phyloP scores from a whole-genome alignment of 805 yeast species.

The Candida verbasci region DNA sequence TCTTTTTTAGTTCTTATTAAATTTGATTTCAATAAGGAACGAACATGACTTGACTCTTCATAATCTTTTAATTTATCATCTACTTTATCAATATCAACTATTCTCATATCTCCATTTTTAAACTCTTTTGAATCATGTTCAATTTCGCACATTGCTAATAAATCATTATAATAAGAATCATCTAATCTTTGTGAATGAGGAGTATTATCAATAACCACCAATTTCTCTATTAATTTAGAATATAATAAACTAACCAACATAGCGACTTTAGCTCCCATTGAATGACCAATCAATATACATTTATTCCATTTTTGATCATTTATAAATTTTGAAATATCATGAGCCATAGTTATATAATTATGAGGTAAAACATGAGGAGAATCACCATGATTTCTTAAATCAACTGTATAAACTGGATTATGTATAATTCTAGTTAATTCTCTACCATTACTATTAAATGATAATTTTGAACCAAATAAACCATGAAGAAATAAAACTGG shows the following conservation, averaged over 20 bases:
- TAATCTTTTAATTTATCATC: constrained; percentile 19
- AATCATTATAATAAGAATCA: constrained; percentile 27
- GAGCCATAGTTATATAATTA: constrained; percentile 40
- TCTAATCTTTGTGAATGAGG: constrained; percentile 38
- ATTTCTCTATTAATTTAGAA: constrained; percentile 35
- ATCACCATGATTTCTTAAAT: constrained; percentile 54
- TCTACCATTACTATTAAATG: constrained; percentile 38
- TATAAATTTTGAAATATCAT: constrained; percentile 38
- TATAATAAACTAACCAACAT: constrained; percentile 40
- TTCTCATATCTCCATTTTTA: neutral
- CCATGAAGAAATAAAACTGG: constrained; percentile 53
- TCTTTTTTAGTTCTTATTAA: constrained; percentile 3
- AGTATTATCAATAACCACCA: constrained; percentile 48
- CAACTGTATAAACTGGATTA: constrained; percentile 39
- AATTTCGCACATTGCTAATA: constrained; percentile 37
- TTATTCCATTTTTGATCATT: constrained; percentile 15
- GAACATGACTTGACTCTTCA: constrained; percentile 21
- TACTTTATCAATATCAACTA: constrained; percentile 9
- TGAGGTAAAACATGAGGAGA: constrained; percentile 42
- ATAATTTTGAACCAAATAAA: constrained; percentile 45
- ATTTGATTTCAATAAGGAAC: constrained; percentile 38
- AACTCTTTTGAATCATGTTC: constrained; percentile 20
- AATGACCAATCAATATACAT: constrained; percentile 42
- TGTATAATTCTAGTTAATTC: constrained; percentile 25
- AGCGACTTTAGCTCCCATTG: constrained; percentile 60